Conservation (phyloP, 1,139 yeast species). For the Saccharomyces uvarum region DNA sequence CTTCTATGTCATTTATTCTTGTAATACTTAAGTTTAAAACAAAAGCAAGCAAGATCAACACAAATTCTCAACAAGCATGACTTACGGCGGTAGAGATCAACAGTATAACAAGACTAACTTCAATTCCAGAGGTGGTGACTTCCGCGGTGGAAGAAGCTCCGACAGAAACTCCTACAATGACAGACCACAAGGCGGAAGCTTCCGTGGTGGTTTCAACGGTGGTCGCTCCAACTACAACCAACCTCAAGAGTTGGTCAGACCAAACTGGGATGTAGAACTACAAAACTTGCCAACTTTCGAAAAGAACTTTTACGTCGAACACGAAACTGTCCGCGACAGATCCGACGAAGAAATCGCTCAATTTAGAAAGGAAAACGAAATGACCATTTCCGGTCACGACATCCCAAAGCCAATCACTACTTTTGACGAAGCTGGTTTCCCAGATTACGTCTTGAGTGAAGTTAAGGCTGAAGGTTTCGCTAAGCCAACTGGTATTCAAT, state of each 20-base stretch:
- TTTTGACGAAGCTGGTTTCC: conserved; percentile 96
- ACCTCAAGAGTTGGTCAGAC: conserved; percentile 47
- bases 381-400: conserved; percentile 75
- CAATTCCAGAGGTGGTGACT: conserved; percentile 35
- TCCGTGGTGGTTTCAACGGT: conserved; percentile 32
- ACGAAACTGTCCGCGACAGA: conserved; percentile 68
- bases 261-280: conserved; percentile 61
- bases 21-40: background rate
- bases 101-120: conserved; percentile 31
- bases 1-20: background rate
- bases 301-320: conserved; percentile 88
- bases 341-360: conserved; percentile 59
- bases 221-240: conserved; percentile 38
- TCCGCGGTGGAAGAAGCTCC: conserved; percentile 35
- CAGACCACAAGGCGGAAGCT: conserved; percentile 13
- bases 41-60: background rate
- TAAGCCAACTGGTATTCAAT: conserved; percentile 90
- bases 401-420: conserved; percentile 91
- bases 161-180: conserved; percentile 35
- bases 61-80: conserved; percentile 9
- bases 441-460: conserved; percentile 82
- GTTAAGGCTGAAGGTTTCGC: conserved; percentile 90
- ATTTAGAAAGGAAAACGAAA: conserved; percentile 77
- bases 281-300: conserved; percentile 79
- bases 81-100: conserved; percentile 30